phyloP scores from a whole-genome alignment of 2,329 filamentous ascomycete genomes.

The Trichophyton equinum region DNA sequence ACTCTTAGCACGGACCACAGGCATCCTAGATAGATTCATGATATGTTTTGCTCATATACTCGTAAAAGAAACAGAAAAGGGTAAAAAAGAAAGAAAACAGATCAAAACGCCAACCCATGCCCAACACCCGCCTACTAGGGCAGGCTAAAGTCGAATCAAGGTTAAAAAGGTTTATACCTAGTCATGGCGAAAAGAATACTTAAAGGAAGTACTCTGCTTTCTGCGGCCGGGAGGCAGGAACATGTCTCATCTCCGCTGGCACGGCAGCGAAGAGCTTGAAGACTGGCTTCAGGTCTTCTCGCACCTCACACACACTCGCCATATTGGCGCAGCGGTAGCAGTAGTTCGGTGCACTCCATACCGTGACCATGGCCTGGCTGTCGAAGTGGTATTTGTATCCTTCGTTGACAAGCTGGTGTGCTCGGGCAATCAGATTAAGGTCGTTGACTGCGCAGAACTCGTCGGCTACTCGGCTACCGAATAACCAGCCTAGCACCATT shows the following conservation, averaged over 20 bases:
- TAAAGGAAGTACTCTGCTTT: slow-evolving; percentile 39
- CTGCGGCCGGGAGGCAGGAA: slow-evolving; percentile 32
- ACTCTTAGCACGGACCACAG: background rate
- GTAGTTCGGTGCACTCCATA: slow-evolving; percentile 80
- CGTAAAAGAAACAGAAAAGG: background rate
- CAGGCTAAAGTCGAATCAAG: too few relatives aligned
- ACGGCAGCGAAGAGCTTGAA: slow-evolving; percentile 52
- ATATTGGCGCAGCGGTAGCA: slow-evolving; percentile 96
- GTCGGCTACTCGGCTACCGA: slow-evolving; percentile 38
- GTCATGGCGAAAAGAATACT: background rate
- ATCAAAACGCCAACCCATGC: background rate
- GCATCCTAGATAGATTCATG: background rate
- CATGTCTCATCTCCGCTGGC: slow-evolving; percentile 35
- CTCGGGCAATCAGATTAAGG: slow-evolving; percentile 84
- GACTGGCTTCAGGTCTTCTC: slow-evolving; percentile 70
- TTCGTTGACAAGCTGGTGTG: slow-evolving; percentile 98
- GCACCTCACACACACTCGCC: slow-evolving; percentile 76
- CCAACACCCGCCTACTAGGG: background rate
- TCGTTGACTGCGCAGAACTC: slow-evolving; percentile 99
- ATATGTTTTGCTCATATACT: background rate
- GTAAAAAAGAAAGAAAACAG: background rate
- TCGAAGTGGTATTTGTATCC: slow-evolving; percentile 96
- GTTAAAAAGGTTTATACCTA: too few relatives aligned
- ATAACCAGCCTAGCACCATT: slow-evolving; percentile 12
- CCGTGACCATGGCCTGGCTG: slow-evolving; percentile 94